Percentiles rank a stretch among this genome's conserved stretches.
These are phyloP conservation scores for Leucogyrophana mollusca DNA, from an alignment of 768 basidiomycete species.

Conservation along the genomic window DNA sequence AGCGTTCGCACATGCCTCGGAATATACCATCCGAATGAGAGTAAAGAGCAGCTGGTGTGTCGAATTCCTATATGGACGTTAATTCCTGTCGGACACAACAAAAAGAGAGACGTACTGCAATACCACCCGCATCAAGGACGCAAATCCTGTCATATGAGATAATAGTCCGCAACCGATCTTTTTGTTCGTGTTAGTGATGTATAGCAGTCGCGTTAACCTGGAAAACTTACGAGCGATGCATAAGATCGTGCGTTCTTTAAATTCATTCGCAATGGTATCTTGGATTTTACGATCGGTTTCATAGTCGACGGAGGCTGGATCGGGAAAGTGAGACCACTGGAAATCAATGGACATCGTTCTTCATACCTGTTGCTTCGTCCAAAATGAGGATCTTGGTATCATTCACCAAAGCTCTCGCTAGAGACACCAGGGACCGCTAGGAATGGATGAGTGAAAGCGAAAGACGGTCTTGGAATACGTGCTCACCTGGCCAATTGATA, in stretches of 20 bases:
- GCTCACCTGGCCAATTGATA: slow-evolving; percentile 69
- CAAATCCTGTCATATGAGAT: slow-evolving; percentile 87
- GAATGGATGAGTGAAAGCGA: slow-evolving; percentile 11
- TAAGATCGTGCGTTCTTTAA: slow-evolving; percentile 79
- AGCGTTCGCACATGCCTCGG: slow-evolving; percentile 82
- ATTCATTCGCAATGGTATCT: slow-evolving; percentile 82
- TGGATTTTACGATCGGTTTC: slow-evolving; percentile 92
- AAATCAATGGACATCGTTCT: neutral
- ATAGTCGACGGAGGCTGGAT: slow-evolving; percentile 79
- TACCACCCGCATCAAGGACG: slow-evolving; percentile 78
- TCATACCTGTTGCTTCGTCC: slow-evolving; percentile 80
- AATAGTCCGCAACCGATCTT: slow-evolving; percentile 85
- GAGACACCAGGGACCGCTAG: slow-evolving; percentile 78
- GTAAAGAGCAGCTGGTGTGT: slow-evolving; percentile 71
- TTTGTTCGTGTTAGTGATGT: slow-evolving; percentile 2
- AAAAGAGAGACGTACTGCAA: slow-evolving; percentile 50
- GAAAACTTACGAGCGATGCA: slow-evolving; percentile 77
- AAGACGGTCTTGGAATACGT: slow-evolving; percentile 5
- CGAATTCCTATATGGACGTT: slow-evolving; percentile 59
- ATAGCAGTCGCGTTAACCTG: neutral
- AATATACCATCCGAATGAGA: slow-evolving; percentile 63
- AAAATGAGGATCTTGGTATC: slow-evolving; percentile 82
- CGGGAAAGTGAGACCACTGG: neutral
- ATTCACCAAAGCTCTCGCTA: slow-evolving; percentile 88
- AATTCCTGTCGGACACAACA: neutral